Percentiles rank a stretch among this genome's conserved stretches.
Evolutionary conservation across 2,329 filamentous ascomycete species (phyloP).

Genomic region (Lasiodiplodia theobromae): DNA sequence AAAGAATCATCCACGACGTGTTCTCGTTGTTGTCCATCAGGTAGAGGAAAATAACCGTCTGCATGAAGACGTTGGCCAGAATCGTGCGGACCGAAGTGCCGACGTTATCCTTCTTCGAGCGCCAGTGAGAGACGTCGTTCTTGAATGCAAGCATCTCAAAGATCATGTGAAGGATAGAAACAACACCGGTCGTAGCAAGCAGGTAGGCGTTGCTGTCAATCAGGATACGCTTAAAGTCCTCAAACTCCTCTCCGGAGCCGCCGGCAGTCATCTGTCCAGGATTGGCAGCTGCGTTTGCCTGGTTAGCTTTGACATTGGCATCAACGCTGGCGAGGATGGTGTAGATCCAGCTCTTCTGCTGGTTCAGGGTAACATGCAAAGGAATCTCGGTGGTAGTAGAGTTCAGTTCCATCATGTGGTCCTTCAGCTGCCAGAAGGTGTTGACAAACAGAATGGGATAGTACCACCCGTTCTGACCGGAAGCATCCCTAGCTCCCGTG

Average conservation of each 20-base stretch:
- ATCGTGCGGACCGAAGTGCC: conserved; percentile 97
- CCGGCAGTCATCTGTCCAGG: conserved; percentile 73
- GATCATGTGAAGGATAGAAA: conserved; percentile 89
- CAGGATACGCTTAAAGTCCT: conserved; percentile 95
- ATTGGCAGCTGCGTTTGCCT: conserved; percentile 72
- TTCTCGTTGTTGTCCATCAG: conserved; percentile 96
- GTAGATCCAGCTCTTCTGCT: conserved; percentile 88
- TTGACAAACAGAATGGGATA: conserved; percentile 90
- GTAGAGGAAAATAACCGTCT: conserved; percentile 93
- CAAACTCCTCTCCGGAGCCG: conserved; percentile 91
- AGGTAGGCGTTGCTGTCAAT: conserved; percentile 94
- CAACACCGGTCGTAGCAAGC: conserved; percentile 81
- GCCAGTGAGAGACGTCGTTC: conserved; percentile 95
- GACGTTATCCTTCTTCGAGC: conserved; percentile 99
- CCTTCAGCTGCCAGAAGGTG: conserved; percentile 94
- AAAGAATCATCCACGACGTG: conserved; percentile 98
- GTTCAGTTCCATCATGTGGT: conserved; percentile 91
- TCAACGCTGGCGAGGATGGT: conserved; percentile 84
- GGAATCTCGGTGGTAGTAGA: conserved; percentile 84
- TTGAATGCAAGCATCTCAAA: conserved; percentile 97
- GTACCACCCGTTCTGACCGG: conserved; percentile 92
- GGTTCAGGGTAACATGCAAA: conserved; percentile 82
- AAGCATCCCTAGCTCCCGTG: conserved; percentile 80
- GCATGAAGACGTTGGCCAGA: conserved; percentile 97
- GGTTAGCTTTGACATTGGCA: conserved; percentile 82